These are phyloP conservation scores for Centaurea solstitialis DNA, from an alignment of 129 eudicot species.

Conservation along the genomic window DNA sequence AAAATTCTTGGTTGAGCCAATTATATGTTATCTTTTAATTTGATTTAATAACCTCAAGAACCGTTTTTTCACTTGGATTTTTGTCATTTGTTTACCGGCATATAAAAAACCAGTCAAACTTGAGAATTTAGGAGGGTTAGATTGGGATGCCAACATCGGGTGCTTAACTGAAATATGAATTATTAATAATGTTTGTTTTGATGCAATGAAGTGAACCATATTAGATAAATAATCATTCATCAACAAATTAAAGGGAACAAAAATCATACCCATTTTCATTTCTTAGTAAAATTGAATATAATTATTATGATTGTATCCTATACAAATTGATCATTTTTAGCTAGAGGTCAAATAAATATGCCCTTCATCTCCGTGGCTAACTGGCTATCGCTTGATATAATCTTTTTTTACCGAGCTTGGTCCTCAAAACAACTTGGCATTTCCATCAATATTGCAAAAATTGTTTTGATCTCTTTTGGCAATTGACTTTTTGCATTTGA, in stretches of 20 bases:
- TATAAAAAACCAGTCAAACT: no score
- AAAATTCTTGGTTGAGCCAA: no score
- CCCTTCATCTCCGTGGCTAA: neutral
- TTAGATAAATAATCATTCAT: neutral
- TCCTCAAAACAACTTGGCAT: slow-evolving; percentile 5
- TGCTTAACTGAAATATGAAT: neutral
- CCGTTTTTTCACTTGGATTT: no score
- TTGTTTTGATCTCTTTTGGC: slow-evolving; percentile 6
- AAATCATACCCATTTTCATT: neutral
- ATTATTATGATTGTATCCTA: neutral
- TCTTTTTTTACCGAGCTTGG: neutral
- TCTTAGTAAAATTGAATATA: no score
- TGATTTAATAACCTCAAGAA: no score
- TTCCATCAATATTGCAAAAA: neutral
- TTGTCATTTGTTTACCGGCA: neutral
- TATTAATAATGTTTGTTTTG: neutral
- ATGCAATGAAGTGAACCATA: neutral
- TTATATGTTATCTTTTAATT: no score
- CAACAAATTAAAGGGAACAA: neutral
- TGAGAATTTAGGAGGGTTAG: no score
- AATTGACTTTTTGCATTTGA: slow-evolving; percentile 12
- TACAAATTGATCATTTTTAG: neutral
- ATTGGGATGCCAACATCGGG: no score
- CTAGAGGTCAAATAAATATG: neutral
- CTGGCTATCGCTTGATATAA: neutral